Evolutionary conservation across 345 rosid genomes (phyloP), one percentile per base, ranked within the genome.

Genomic region (Eucalyptus brandiana): DNA sequence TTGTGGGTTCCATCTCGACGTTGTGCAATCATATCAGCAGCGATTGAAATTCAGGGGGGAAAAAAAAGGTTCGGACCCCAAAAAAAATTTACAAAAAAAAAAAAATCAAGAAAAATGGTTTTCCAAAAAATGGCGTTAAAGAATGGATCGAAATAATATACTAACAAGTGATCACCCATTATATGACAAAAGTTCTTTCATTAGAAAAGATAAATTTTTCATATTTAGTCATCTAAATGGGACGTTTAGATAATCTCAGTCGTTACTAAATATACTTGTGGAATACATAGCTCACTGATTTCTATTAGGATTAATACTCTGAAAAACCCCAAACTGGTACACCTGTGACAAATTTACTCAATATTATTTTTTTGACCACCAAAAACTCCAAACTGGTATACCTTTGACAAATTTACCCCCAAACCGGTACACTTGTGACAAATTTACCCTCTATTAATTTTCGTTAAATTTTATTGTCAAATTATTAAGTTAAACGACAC

Each of bases 241-340:
- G 18, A 28, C 32, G 7, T 62, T 6, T 2, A 28, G 7, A 12
- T 4, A 28, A 14, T 23, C 0, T 24, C 6, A 2, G 1, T 62
- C 4, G 0, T 13, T 28, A 30, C 9, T 13, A 28, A 62, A 62
- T 24, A 62, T 62, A 62, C 17, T 30, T 28, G 4, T 28, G 9
- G 8, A 26, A 62, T 12, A 30, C 9, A n/a, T n/a, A 62, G 32
- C 69, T 60, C 69, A 60, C 8, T 28, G 69, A 28, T 62, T 60
- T 30, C 9, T 28, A 62, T 62, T 8, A 6, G n/a, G n/a, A n/a
- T n/a, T n/a, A n/a, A n/a, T n/a, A n/a, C n/a, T n/a, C n/a, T n/a
- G n/a, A n/a, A n/a, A n/a, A n/a, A n/a, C n/a, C n/a, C n/a, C n/a
- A n/a, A n/a, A n/a, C n/a, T n/a, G n/a, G n/a, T n/a, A n/a, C n/a